Base-by-base conservation (phyloP, 2,329 filamentous ascomycete genomes). In the Cryphonectria japonica region DNA sequence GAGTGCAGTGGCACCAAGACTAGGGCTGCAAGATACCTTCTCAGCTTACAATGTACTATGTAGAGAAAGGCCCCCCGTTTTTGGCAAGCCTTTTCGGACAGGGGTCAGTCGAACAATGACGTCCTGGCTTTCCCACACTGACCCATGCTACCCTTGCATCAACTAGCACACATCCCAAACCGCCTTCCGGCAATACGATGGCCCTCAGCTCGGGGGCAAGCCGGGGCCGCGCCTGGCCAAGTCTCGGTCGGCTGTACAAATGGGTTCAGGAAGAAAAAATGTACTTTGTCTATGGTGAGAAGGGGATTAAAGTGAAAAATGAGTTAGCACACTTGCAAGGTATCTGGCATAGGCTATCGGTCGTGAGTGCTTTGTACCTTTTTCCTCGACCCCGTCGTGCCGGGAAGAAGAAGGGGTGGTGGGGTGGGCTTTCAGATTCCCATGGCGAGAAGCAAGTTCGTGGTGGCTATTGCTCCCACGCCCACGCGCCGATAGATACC, bases 101-200 rank as follows among this genome's bases (percentile, higher is more conserved):
- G 43, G 71, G 69, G 34, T 34, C 16, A 39, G 13, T 46, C 60
- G 62, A 54, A 54, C 54, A 63, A 72, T 72, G 71, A 72, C 71
- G 71, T 69, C 46, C 71, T 69, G 61, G 63, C 37, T 62, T 59
- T 9, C 16, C 39, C n/a, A 57, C 43, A 67, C n/a, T 46, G 66
- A 66, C 63, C 71, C 71, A 64, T 71, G 69, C 62, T 39, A 5
- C 54, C 54, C 37, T 63, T 72, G 71, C 71, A 72, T 46, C 70
- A 66, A 69, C 69, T 72, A 71, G 69, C 62, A 72, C 29, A 34
- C 65, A 34, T 60, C 64, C 60, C 68, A 69, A 67, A 46, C 67
- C 70, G 52, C 60, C 62, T 69, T 69, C 67, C 67, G 67, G 60
- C 26, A 66, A 69, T 14, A n/a, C 65, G 46, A 57, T 64, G 61